Percentiles rank a stretch among this genome's conserved stretches.
These are phyloP conservation scores for Colletotrichum trifolii DNA, from an alignment of 2,329 filamentous ascomycete species.

Conservation along the genomic window DNA sequence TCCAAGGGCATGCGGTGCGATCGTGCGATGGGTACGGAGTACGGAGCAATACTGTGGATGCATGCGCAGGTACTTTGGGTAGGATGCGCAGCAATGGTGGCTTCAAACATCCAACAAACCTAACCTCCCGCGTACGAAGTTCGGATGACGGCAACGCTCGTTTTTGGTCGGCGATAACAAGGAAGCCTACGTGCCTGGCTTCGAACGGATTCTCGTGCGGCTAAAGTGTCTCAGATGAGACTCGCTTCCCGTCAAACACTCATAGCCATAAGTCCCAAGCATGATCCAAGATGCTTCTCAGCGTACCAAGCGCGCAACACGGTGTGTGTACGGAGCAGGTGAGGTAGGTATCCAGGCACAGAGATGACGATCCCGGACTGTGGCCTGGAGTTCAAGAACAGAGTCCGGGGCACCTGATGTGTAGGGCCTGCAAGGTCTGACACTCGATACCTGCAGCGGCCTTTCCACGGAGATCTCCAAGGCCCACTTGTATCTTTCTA, in stretches of 20 bases:
- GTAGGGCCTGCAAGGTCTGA: background rate
- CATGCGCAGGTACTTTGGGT: too few species aligned
- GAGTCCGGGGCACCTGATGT: too few species aligned
- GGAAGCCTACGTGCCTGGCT: too few species aligned
- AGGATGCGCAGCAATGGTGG: constrained; percentile 6
- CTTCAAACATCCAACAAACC: constrained; percentile 30
- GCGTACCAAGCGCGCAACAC: too few species aligned
- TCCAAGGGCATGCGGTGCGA: too few species aligned
- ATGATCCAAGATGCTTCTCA: too few species aligned
- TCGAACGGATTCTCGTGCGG: background rate
- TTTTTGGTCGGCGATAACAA: background rate
- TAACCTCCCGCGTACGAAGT: constrained; percentile 21
- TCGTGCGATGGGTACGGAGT: too few species aligned
- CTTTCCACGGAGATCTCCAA: constrained; percentile 14
- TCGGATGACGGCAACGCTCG: constrained; percentile 29
- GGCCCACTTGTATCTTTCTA: constrained; percentile 5
- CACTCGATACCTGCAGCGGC: constrained; percentile 32
- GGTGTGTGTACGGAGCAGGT: too few species aligned
- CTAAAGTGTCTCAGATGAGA: background rate
- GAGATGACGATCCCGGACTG: too few species aligned
- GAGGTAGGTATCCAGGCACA: too few species aligned
- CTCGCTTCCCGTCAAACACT: constrained; percentile 10
- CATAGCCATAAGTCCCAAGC: constrained; percentile 6
- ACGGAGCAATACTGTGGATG: too few species aligned
- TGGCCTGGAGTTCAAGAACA: too few species aligned